Percentiles rank a stretch among this genome's conserved stretches.
Conservation (phyloP, 805 yeast genomes). For the Saccharomycopsis olivae region DNA sequence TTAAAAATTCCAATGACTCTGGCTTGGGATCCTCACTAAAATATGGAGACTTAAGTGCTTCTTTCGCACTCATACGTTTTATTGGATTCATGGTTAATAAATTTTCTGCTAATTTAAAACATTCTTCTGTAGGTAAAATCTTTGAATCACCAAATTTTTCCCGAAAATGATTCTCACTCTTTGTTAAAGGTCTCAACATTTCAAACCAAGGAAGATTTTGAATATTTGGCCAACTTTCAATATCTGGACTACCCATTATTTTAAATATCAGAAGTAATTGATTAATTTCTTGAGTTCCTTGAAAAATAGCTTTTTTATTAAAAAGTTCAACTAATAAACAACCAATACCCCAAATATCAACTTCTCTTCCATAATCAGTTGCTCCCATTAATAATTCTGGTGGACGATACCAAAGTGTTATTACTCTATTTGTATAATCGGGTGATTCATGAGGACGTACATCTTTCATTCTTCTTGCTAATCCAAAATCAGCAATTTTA, state of each 20-base stretch:
- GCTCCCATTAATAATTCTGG: conserved; percentile 89
- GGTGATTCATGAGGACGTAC: conserved; percentile 42
- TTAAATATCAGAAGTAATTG: conserved; percentile 71
- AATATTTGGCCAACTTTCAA: conserved; percentile 67
- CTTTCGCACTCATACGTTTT: conserved; percentile 52
- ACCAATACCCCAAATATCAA: conserved; percentile 96
- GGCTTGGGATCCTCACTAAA: conserved; percentile 62
- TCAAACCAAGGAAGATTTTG: conserved; percentile 87
- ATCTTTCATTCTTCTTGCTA: conserved; percentile 66
- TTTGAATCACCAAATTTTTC: conserved; percentile 27
- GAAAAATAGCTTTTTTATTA: conserved; percentile 65
- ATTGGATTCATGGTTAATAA: conserved; percentile 62
- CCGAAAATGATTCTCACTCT: conserved; percentile 27
- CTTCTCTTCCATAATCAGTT: conserved; percentile 80
- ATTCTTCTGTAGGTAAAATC: conserved; percentile 35
- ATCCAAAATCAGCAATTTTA: conserved; percentile 74
- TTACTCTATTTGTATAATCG: conserved; percentile 90
- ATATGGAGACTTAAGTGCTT: conserved; percentile 62
- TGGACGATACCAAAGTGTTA: conserved; percentile 95
- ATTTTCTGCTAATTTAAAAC: conserved; percentile 54
- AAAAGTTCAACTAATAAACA: conserved; percentile 80
- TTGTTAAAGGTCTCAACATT: conserved; percentile 49
- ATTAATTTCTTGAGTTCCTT: conserved; percentile 80
- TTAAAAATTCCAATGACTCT: conserved; percentile 44
- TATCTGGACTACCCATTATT: conserved; percentile 78